Base-by-base conservation (phyloP, 2,329 filamentous ascomycete species). In the Colletotrichum aenigma region DNA sequence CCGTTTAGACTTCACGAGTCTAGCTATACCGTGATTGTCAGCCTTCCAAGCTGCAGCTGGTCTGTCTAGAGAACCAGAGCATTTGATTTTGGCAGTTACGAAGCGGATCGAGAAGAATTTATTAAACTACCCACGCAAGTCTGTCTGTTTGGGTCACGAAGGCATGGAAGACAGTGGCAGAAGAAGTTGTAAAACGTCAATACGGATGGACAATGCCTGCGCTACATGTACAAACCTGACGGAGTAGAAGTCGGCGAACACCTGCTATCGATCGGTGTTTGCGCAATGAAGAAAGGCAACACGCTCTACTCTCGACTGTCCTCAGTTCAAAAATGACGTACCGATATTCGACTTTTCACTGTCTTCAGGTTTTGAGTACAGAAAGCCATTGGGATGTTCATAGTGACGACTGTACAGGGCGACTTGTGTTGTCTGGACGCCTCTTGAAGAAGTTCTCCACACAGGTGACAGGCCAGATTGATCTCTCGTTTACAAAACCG, bases 331-430 rank as follows among this genome's bases (percentile, higher is more conserved):
- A 7, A 7, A 36, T 36, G 13, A 36, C 13, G 13, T n/a, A 10
- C 2, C 16, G 16, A 43, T 10, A 43, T 4, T 48, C 10, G 10
- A 21, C 2, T 48, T 48, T 48, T 21, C n/a, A n/a, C 43, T 21
- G 6, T 13, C n/a, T 3, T 12, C n/a, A 13, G n/a, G n/a, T 4
- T 48, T 12, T 21, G 9, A 48, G 10, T 21, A 21, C 10, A 4
- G n/a, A 21, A 48, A 13, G n/a, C 43, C 10, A 13, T 48, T 2
- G 6, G 6, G 3, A 21, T 10, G 43, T 48, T 48, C 3, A 4
- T 48, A 10, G n/a, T 13, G 2, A 1, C 7, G 10, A 13, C 0
- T 48, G 9, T 48, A 0, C 2, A 21, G 10, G 43, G 3, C 2
- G n/a, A 4, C 43, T 1, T 9, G 2, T 30, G 28, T 28, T 60